A percentile compares a stretch with the other conserved stretches of the same genome.
Evolutionary conservation across 352 stramenopile species (phyloP).

Genomic region (Phytophthora europaea): DNA sequence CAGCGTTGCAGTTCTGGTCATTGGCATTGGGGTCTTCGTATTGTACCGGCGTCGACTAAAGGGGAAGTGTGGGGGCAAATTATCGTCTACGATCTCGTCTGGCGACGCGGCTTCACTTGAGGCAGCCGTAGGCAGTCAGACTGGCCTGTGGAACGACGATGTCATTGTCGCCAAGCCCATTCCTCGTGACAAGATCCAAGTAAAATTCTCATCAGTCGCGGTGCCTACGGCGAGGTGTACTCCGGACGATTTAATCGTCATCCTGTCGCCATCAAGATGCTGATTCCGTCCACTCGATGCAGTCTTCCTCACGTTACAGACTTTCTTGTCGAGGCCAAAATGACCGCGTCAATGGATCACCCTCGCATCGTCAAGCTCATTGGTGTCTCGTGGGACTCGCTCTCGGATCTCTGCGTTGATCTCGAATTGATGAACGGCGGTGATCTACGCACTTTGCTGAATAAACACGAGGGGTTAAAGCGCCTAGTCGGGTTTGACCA

Average conservation of each 20-base stretch:
- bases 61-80: background rate
- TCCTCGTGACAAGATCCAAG: constrained; percentile 34
- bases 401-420: constrained; percentile 50
- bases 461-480: constrained; percentile 20
- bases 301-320: constrained; percentile 15
- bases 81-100: background rate
- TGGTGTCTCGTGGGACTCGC: constrained; percentile 50
- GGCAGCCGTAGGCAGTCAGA: background rate
- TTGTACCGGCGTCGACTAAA: background rate
- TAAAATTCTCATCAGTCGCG: constrained; percentile 37
- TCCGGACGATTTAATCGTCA: constrained; percentile 37
- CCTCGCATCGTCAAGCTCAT: constrained; percentile 48
- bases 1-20: background rate
- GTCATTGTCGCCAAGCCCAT: constrained; percentile 38
- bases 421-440: constrained; percentile 62
- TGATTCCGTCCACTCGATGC: constrained; percentile 20
- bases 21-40: background rate
- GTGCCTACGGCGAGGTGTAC: constrained; percentile 59
- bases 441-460: constrained; percentile 48
- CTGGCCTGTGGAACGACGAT: constrained; percentile 19
- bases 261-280: constrained; percentile 54
- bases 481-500: constrained; percentile 18
- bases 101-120: background rate
- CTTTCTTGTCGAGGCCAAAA: constrained; percentile 52
- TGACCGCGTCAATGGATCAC: constrained; percentile 48